Conservation (phyloP, 208 protist species). For the Leptomonas pyrrhocoris region DNA sequence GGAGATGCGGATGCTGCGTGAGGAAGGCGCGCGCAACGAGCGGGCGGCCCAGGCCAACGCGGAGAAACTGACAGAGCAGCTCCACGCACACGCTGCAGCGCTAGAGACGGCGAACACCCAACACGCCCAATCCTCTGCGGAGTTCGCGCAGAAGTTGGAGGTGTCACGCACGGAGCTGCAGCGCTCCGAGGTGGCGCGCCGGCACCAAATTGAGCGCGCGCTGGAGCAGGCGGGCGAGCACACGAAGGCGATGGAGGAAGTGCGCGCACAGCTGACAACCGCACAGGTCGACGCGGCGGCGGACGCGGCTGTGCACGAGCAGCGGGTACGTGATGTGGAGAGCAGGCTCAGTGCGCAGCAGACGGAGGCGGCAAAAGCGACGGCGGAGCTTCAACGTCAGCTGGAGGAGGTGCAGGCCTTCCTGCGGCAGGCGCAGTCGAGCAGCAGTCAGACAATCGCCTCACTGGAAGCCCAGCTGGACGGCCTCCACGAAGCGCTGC, state of each 20-base stretch:
- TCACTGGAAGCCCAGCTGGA: background rate
- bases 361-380: background rate
- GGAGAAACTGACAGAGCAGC: background rate
- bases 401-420: slow-evolving; percentile 2
- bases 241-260: slow-evolving; percentile 11
- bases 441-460: background rate
- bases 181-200: slow-evolving; percentile 10
- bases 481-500: background rate
- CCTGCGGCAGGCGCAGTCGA: background rate
- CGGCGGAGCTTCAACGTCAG: background rate
- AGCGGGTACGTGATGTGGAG: slow-evolving; percentile 10
- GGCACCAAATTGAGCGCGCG: slow-evolving; percentile 14
- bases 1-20: background rate
- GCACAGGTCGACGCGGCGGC: background rate
- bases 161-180: slow-evolving; percentile 8
- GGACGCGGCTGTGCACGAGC: background rate
- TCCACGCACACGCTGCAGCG: background rate
- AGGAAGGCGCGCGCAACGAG: background rate
- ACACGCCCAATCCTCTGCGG: background rate
- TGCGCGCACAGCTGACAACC: slow-evolving; percentile 2
- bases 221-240: slow-evolving; percentile 23
- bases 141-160: slow-evolving; percentile 1
- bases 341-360: background rate
- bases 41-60: background rate
- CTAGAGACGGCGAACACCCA: background rate